A percentile compares a stretch with the other conserved stretches of the same genome.
Conservation (phyloP, 2,329 filamentous ascomycete genomes). For the Colletotrichum euphorbiae region DNA sequence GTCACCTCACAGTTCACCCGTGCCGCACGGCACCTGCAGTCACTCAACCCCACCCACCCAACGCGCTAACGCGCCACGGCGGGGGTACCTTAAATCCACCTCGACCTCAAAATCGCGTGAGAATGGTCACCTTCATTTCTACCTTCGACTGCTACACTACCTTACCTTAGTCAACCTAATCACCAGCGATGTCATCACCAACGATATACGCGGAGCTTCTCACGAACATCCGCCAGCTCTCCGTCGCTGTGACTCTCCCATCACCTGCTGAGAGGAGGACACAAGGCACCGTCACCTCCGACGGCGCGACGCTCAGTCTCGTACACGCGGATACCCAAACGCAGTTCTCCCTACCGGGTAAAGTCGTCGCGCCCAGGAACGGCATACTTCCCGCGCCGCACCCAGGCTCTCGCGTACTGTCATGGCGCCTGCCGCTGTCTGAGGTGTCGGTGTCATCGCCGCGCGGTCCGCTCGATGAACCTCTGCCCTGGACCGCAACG, state of each 20-base stretch:
- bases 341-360: conserved; percentile 57
- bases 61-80: background rate
- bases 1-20: no score
- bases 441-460: conserved; percentile 37
- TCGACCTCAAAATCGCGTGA: conserved; percentile 11
- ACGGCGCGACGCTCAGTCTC: conserved; percentile 60
- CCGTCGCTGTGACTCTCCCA: conserved; percentile 65
- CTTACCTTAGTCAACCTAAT: background rate
- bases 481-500: conserved; percentile 67
- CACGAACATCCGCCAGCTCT: conserved; percentile 73
- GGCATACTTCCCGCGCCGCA: conserved; percentile 52
- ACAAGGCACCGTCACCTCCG: conserved; percentile 55
- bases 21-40: no score
- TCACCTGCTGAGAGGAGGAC: conserved; percentile 58
- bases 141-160: background rate
- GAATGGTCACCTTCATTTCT: background rate
- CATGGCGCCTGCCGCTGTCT: conserved; percentile 65
- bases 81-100: conserved; percentile 1
- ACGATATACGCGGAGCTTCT: conserved; percentile 73
- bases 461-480: conserved; percentile 45
- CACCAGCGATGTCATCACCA: conserved; percentile 23
- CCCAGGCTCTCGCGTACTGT: conserved; percentile 45
- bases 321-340: conserved; percentile 55
- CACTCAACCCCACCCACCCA: background rate
- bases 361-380: conserved; percentile 45